Evolutionary conservation across 345 rosid species (phyloP), one percentile per base, ranked within the genome.

Genomic region (Arabidopsis arenosa): DNA sequence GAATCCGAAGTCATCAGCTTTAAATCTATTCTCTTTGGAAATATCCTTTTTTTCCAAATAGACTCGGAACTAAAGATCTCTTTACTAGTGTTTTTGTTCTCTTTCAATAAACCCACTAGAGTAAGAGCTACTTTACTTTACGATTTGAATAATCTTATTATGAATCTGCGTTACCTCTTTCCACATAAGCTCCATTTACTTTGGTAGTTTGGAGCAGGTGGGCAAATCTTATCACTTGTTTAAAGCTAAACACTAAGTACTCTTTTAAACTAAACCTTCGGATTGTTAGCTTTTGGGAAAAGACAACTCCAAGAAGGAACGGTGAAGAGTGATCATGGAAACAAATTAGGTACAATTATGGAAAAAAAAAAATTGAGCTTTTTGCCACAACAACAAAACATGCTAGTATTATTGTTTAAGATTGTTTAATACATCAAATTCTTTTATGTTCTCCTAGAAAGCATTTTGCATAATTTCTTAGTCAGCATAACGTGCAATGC

Each of bases 191-290:
- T 63, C 58, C 48, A 26, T 30, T 69, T 14, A 61, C 45, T 61
- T 76, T 23, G 60, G 73, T 18, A 75, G 43, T 30, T 64, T 57
- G 73, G 68, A 37, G 74, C 68, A 69, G 80, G 80, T 62, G 40
- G 11, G 39, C 14, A 68, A 54, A 41, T 75, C 79, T 32, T 61
- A 52, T 75, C 69, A 52, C 45, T 51, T 61, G 7, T 28, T 13
- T 28, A 26, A 26, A 35, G 5, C 4, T 28, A 3, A 5, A 17
- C 36, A 21, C 23, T 21, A 21, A 1, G 23, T 21, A 1, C 23
- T 21, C 1, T 21, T 21, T 21, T 1, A 21, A n/a, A n/a, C n/a
- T n/a, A n/a, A n/a, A n/a, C n/a, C n/a, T n/a, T n/a, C n/a, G n/a
- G n/a, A 21, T 21, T 21, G 23, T 21, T 21, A 21, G 21, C 75